phyloP scores from a whole-genome alignment of 2,329 filamentous ascomycete species.

The Ophiostoma ulmi region DNA sequence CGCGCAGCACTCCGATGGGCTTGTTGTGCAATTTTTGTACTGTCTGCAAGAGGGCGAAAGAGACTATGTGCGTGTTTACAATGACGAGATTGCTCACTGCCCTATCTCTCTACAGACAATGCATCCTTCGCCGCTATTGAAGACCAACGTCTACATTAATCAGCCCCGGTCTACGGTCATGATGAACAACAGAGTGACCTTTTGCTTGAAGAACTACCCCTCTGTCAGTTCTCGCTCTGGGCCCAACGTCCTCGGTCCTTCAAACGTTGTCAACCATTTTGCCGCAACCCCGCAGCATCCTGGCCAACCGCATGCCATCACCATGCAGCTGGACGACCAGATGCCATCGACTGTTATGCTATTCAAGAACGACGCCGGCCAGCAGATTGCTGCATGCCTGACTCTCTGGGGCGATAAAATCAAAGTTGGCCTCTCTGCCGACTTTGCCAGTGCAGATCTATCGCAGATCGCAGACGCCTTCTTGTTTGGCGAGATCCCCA shows the following conservation, averaged over 20 bases:
- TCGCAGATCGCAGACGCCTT: slow-evolving; percentile 18
- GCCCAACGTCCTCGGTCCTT: background rate
- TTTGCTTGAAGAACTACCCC: background rate
- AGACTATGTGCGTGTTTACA: no score
- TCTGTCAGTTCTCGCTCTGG: background rate
- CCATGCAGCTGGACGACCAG: slow-evolving; percentile 12
- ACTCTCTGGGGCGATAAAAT: slow-evolving; percentile 16
- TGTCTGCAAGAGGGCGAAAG: no score
- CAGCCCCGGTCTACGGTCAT: no score
- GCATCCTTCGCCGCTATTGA: no score
- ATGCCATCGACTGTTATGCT: slow-evolving; percentile 15
- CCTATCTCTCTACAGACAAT: no score
- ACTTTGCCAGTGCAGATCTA: background rate
- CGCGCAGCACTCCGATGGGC: no score
- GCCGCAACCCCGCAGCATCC: background rate
- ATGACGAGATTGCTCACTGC: no score
- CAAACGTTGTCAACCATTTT: background rate
- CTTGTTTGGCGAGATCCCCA: slow-evolving; percentile 15
- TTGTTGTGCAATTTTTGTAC: no score
- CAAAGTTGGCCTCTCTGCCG: slow-evolving; percentile 12
- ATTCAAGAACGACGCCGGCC: background rate
- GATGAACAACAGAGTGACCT: background rate
- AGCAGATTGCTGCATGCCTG: slow-evolving; percentile 14
- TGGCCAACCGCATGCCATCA: background rate
- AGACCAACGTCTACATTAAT: no score